Conservation (phyloP, 2,329 filamentous ascomycete genomes). For the Aspergillus jensenii region DNA sequence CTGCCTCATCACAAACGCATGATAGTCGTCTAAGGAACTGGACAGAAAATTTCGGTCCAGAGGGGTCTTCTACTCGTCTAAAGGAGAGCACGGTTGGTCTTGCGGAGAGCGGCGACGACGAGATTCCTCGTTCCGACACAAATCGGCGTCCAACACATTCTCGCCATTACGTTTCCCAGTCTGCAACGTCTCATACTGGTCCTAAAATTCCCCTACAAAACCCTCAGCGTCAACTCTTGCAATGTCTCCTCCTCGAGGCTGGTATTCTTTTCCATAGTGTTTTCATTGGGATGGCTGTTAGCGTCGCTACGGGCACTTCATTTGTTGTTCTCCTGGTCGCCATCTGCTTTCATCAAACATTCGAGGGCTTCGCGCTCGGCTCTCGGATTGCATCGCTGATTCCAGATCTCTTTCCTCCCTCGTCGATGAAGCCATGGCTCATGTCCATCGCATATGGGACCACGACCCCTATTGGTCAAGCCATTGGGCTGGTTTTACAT, state of each 20-base stretch:
- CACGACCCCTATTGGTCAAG: constrained; percentile 80
- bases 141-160: constrained; percentile 13
- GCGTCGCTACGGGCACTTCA: constrained; percentile 74
- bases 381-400: constrained; percentile 80
- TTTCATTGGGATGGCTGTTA: constrained; percentile 85
- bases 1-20: constrained; percentile 10
- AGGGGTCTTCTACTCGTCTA: constrained; percentile 19
- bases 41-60: constrained; percentile 19
- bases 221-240: constrained; percentile 67
- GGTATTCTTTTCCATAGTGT: constrained; percentile 83
- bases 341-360: constrained; percentile 83
- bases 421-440: constrained; percentile 72
- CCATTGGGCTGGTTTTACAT: constrained; percentile 75
- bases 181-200: constrained; percentile 21
- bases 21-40: constrained; percentile 11
- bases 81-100: constrained; percentile 59
- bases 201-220: constrained; percentile 47
- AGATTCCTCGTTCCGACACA: constrained; percentile 16
- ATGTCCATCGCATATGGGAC: constrained; percentile 65
- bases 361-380: constrained; percentile 82
- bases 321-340: constrained; percentile 79
- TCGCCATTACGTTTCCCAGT: constrained; percentile 15
- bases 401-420: constrained; percentile 61
- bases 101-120: constrained; percentile 50
- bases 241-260: constrained; percentile 77